Base-by-base conservation (phyloP, 2,329 filamentous ascomycete genomes). In the Cytospora piceicola region DNA sequence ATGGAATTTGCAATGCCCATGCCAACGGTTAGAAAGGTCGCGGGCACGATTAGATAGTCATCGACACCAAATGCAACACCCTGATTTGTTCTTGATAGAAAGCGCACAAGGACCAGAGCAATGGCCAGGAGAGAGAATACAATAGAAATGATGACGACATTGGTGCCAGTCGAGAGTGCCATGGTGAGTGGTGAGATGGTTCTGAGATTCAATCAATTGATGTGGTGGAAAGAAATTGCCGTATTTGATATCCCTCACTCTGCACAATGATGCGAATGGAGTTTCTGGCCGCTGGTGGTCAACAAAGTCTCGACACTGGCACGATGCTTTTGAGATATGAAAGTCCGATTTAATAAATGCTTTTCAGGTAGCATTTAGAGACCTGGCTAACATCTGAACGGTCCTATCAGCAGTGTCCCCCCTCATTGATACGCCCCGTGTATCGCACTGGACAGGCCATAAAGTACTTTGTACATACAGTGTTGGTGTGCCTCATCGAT, bases 121-220 rank as follows among this genome's bases (percentile, higher is more conserved):
- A 54, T 54, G 27, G 52, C 52, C 17, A 54, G 52, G 30, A 54
- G 27, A 20, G 52, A 54, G 24, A 54, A 54, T 32, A 54, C 52
- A 54, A 54, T 22, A 29, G 52, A 54, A 30, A 54, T 29, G 52
- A 54, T 54, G 14, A 54, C 52, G 24, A 54, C 52, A 32, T 54
- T 54, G 22, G 52, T 29, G 27, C 52, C 52, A 32, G 22, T 54
- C 30, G 52, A 54, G 20, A 54, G 52, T 32, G 52, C 52, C 52
- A 54, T 54, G 52, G 14, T 46, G 39, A 46, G 39, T 4, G 20
- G 20, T 20, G 7, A n/a, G n/a, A n/a, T n/a, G n/a, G n/a, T n/a
- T n/a, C n/a, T n/a, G n/a, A n/a, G n/a, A n/a, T n/a, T n/a, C n/a
- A n/a, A n/a, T n/a, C n/a, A n/a, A n/a, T n/a, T n/a, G n/a, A n/a